Base-by-base conservation (phyloP, 169 alveolate genomes). In the Babesia ovata region DNA sequence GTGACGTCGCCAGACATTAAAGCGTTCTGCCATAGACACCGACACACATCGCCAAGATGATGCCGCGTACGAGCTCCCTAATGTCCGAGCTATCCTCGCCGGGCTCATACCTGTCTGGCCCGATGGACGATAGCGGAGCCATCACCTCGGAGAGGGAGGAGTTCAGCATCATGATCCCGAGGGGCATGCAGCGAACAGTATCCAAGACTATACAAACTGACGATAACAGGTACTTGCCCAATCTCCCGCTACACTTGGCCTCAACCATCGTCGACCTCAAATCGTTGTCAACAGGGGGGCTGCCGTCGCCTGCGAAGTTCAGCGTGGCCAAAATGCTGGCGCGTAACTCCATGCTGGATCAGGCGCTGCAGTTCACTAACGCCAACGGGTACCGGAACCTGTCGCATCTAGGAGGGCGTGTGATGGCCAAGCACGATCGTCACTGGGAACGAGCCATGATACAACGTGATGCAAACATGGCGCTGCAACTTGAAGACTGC, bases 381-480 rank as follows among this genome's bases (percentile, higher is more conserved):
- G n/a, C 46, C 8, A 42, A 74, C 39, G 65, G 75, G n/a, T 82
- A 82, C 62, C 22, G 76, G 13, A 14, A 49, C 13, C 48, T 70
- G 17, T 45, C 22, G 46, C 39, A 36, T 29, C 61, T 59, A 21
- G 48, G 65, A 58, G 63, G 65, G 13, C 21, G 21, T 13, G 21
- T 48, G 28, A 24, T 50, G n/a, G 63, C 60, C 12, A 16, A 9
- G 21, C 12, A n/a, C 28, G 71, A 71, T 46, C n/a, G 89, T 6
- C 22, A 82, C 60, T 24, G 74, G 14, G 85, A 82, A 52, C 82
- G 89, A 11, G 89, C 45, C 6, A 28, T 39, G 46, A 57, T 82
- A 21, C 85, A 82, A 46, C 66, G 81, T 0, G 89, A 82, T 22
- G 89, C 89, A 16, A 73, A 82, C 63, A 24, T 63, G 77, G 89